phyloP scores from a whole-genome alignment of 2,329 filamentous ascomycete genomes.

The Cytospora piceicola region DNA sequence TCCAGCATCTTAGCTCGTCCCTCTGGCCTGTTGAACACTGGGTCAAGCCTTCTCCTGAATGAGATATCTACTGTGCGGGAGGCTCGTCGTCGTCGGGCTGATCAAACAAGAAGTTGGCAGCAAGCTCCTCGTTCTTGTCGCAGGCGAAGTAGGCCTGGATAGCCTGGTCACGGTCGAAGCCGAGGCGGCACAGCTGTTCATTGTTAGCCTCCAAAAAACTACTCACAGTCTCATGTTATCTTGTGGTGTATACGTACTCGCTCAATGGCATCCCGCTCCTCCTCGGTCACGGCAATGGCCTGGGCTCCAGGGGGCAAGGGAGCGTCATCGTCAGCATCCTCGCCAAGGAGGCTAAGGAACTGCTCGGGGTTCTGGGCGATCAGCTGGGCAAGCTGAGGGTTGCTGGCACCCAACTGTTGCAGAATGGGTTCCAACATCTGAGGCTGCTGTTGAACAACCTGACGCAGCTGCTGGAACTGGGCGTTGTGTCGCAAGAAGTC shows the following conservation, averaged over 20 bases:
- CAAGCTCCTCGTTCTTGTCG: slow-evolving; percentile 98
- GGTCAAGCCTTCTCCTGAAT: neutral
- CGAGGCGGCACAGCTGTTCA: slow-evolving; percentile 82
- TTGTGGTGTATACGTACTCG: slow-evolving; percentile 61
- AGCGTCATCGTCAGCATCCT: slow-evolving; percentile 83
- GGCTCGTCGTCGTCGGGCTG: slow-evolving; percentile 81
- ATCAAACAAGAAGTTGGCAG: slow-evolving; percentile 97
- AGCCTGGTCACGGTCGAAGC: slow-evolving; percentile 89
- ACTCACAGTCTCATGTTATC: slow-evolving; percentile 23
- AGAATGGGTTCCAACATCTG: slow-evolving; percentile 98
- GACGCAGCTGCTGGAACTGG: slow-evolving; percentile 96
- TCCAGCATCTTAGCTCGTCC: slow-evolving; percentile 6
- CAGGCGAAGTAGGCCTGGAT: slow-evolving; percentile 99
- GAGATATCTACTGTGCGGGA: slow-evolving; percentile 44
- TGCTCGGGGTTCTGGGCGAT: slow-evolving; percentile 92
- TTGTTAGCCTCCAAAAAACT: slow-evolving; percentile 22
- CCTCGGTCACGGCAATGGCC: slow-evolving; percentile 88
- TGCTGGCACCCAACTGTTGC: slow-evolving; percentile 92
- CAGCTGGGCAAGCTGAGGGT: slow-evolving; percentile 89
- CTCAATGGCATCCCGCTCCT: slow-evolving; percentile 96
- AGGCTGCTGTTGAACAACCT: slow-evolving; percentile 96
- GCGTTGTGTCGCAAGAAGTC: slow-evolving; percentile 95
- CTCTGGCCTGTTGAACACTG: neutral
- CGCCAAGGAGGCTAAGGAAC: slow-evolving; percentile 86
- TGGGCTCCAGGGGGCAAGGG: slow-evolving; percentile 86